phyloP scores from a whole-genome alignment of 352 stramenopile species.

The Peronospora farinosa region DNA sequence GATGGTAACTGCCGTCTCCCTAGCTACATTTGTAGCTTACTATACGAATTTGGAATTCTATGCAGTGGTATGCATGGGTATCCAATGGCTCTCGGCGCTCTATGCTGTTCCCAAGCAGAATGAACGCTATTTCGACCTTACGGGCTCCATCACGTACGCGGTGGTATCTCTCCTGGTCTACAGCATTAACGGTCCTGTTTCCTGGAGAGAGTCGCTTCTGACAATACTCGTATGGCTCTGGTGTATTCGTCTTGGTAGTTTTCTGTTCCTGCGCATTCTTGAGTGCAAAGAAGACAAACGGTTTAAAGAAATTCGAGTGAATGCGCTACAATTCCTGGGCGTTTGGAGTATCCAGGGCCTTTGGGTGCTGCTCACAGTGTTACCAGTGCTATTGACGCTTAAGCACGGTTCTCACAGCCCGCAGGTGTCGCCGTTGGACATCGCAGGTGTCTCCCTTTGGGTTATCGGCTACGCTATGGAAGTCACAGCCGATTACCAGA shows the following conservation, averaged over 20 bases:
- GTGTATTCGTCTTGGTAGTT: slow-evolving; percentile 67
- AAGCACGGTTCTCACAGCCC: slow-evolving; percentile 25
- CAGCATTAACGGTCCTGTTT: slow-evolving; percentile 9
- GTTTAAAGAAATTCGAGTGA: slow-evolving; percentile 58
- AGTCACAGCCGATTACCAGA: slow-evolving; percentile 74
- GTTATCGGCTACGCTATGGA: slow-evolving; percentile 64
- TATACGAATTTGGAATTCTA: slow-evolving; percentile 43
- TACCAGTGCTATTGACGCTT: slow-evolving; percentile 59
- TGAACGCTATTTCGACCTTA: slow-evolving; percentile 82
- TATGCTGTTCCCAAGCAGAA: slow-evolving; percentile 62
- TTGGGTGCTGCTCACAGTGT: slow-evolving; percentile 70
- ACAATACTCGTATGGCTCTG: slow-evolving; percentile 71
- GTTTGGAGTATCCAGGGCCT: slow-evolving; percentile 82
- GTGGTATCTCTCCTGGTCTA: slow-evolving; percentile 47
- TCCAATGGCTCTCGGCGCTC: slow-evolving; percentile 63
- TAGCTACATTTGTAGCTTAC: slow-evolving; percentile 33
- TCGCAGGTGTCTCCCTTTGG: slow-evolving; percentile 47
- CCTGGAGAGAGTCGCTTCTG: slow-evolving; percentile 52
- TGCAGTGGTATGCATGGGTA: slow-evolving; percentile 40
- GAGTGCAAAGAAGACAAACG: slow-evolving; percentile 62
- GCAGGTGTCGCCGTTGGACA: slow-evolving; percentile 32
- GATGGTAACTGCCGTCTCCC: slow-evolving; percentile 28
- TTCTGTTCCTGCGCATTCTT: slow-evolving; percentile 73
- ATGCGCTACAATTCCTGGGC: slow-evolving; percentile 61
- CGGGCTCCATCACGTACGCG: slow-evolving; percentile 69